Base-by-base conservation (phyloP, 805 yeast species). In the Saturnispora dispora region DNA sequence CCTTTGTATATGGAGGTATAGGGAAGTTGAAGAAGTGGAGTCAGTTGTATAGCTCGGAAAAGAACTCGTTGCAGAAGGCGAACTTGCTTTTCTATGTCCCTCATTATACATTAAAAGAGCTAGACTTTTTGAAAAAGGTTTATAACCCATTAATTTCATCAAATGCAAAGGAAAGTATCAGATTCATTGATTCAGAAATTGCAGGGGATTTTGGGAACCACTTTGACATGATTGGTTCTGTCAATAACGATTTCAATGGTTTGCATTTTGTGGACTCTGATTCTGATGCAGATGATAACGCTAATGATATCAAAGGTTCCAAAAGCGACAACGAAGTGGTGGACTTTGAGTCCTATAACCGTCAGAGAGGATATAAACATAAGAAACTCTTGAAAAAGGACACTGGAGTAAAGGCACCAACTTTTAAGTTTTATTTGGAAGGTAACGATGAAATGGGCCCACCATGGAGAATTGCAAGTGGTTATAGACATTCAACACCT, bases 1-100 rank as follows among this genome's bases (percentile, higher is more conserved):
- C 86, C 2, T 72, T 84, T 54, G 79, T 81, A 18, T 64, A 57
- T 46, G 77, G 82, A 50, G 91, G 88, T 2, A 70, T 84, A 44
- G 87, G 86, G 0, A 80, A 79, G 58, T 72, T 84, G 59, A 79
- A 79, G 60, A 67, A 79, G 58, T 84, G 89, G 89, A 71, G 74
- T 52, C 50, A 48, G 9, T 9, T 40, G 15, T 45, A 49, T 20
- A 22, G 37, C 2, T 10, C 47, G 3, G 10, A 17, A 17, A 27
- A 30, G 17, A 27, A 33, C 20, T 22, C 33, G 18, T 45, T 20
- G 15, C 67, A 72, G 46, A 59, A 70, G 56, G 62, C 71, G 46
- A 46, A 69, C 2, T 63, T 74, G 30, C 65, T 66, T 55, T 62
- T 81, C 50, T 73, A 67, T 64, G 67, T 84, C 57, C 83, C 86